Base-by-base conservation (phyloP, 805 yeast genomes). In the Yamadazyma takamatsuzukensis region DNA sequence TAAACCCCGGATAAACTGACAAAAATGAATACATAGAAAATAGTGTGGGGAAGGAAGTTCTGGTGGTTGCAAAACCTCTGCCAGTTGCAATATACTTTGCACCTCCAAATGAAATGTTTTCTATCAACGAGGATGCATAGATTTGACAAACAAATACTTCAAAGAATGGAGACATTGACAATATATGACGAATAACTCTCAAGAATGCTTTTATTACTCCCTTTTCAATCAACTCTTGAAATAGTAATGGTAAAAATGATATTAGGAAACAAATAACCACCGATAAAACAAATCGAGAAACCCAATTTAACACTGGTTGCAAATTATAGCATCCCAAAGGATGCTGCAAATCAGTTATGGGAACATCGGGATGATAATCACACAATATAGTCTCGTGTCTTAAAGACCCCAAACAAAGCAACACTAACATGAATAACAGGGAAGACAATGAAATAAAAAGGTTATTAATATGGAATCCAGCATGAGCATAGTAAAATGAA, bases 101-200 rank as follows among this genome's bases (percentile, higher is more conserved):
- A 29, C 95, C 95, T 4, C 97, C 97, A 61, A 83, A 81, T 1
- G 88, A 72, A 30, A 90, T 67, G 56, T 89, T 93, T 31, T 76
- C 75, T 29, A 76, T 61, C 45, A 90, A 64, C 0, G 96, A 74
- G 47, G 77, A 76, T 4, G 97, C 84, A 54, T 90, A 90, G 6
- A 89, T 82, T 58, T 89, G 96, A 55, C 97, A 87, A 6, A 86
- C 96, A 61, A 90, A 88, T 5, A 90, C 97, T 55, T 90, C 97
- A 60, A 90, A 90, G 33, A 89, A 61, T 2, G 97, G 97, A 2
- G 97, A 83, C 38, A 89, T 57, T 0, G 96, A 88, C 19, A 76
- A 53, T 36, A 90, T 68, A 49, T 90, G 97, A 54, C 74, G 76
- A n/a, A 74, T 53, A 30, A 89, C 73, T 42, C 97, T 70, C 22